A percentile compares a stretch with the other conserved stretches of the same genome.
Evolutionary conservation across 352 stramenopile genomes (phyloP).

Genomic region (Phytophthora pistaciae): DNA sequence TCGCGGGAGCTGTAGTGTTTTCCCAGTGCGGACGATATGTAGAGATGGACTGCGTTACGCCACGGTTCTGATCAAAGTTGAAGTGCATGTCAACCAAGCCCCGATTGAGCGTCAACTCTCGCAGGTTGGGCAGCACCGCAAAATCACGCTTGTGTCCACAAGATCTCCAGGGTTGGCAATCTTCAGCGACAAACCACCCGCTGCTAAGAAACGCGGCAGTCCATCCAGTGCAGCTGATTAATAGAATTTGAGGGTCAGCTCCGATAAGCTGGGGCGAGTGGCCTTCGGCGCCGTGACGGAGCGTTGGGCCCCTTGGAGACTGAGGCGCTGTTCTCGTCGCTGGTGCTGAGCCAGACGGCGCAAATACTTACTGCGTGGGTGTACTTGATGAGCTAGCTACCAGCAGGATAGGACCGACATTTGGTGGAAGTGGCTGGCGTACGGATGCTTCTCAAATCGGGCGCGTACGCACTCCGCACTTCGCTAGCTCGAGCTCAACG

Average conservation of each 20-base stretch:
- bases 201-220: conserved; percentile 17
- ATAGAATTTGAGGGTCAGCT: conserved; percentile 11
- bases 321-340: conserved; percentile 17
- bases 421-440: conserved; percentile 31
- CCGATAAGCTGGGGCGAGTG: neutral
- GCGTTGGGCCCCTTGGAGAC: conserved; percentile 4
- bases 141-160: conserved; percentile 19
- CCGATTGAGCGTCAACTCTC: conserved; percentile 12
- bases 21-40: conserved; percentile 15
- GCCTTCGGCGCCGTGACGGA: neutral
- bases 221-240: conserved; percentile 7
- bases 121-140: conserved; percentile 26
- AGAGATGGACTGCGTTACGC: conserved; percentile 1
- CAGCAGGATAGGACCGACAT: neutral
- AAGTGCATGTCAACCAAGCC: conserved; percentile 16
- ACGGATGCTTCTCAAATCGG: conserved; percentile 28
- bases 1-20: conserved; percentile 13
- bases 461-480: conserved; percentile 8
- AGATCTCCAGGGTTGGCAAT: conserved; percentile 16
- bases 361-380: conserved; percentile 14
- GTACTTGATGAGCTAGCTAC: neutral
- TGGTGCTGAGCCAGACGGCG: conserved; percentile 27
- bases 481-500: conserved; percentile 11
- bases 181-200: conserved; percentile 12
- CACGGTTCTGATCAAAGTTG: conserved; percentile 3